Percentiles rank a stretch among this genome's conserved stretches.
phyloP scores from a whole-genome alignment of 148 eudicot genomes.

The Agrostemma githago region DNA sequence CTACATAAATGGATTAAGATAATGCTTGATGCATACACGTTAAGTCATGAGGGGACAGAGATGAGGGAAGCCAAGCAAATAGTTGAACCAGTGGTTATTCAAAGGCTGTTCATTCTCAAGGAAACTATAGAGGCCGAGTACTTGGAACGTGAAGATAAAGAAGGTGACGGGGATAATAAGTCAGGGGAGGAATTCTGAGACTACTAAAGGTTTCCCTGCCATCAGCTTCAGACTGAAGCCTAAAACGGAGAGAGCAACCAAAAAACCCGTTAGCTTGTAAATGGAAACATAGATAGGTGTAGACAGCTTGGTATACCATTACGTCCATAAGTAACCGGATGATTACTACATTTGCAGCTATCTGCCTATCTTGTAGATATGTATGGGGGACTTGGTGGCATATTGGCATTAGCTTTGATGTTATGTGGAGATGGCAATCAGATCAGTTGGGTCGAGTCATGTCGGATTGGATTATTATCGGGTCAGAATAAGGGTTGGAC shows the following conservation, averaged over 20 bases:
- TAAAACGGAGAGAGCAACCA: not conserved
- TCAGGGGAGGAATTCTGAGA: slow-evolving; percentile 21
- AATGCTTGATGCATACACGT: slow-evolving; percentile 82
- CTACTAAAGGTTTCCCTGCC: not conserved
- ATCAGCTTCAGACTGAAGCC: slow-evolving; percentile 12
- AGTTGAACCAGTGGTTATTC: slow-evolving; percentile 72
- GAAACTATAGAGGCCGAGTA: slow-evolving; percentile 87
- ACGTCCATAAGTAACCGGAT: too few species aligned
- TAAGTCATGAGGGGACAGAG: slow-evolving; percentile 77
- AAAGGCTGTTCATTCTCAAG: slow-evolving; percentile 84
- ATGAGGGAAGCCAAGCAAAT: slow-evolving; percentile 85
- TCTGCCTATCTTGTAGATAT: too few species aligned
- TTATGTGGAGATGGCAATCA: too few species aligned
- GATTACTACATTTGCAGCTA: too few species aligned
- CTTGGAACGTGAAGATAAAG: slow-evolving; percentile 42
- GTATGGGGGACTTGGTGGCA: too few species aligned
- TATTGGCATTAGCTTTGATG: too few species aligned
- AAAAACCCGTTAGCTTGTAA: not conserved
- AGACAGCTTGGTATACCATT: not conserved
- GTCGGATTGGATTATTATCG: too few species aligned
- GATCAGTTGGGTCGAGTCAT: too few species aligned
- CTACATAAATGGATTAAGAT: slow-evolving; percentile 92
- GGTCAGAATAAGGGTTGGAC: too few species aligned
- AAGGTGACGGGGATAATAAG: slow-evolving; percentile 33
- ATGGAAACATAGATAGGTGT: not conserved